Evolutionary conservation across 164 flowering plant genomes (phyloP), one percentile per base, ranked within the genome.

Genomic region (Kalanchoe fedtschenkoi): DNA sequence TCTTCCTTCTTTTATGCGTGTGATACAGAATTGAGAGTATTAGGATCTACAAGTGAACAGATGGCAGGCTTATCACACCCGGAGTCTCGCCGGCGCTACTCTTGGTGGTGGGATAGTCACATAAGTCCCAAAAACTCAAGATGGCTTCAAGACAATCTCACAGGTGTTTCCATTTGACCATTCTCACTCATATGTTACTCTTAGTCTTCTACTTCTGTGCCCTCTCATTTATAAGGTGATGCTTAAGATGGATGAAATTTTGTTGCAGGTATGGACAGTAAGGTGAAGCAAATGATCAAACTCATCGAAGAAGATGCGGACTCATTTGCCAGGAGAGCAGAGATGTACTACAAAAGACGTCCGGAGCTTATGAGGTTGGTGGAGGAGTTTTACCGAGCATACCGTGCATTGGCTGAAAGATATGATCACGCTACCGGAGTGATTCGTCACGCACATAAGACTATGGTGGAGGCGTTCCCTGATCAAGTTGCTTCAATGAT

Each of bases 21-120:
- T 46, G 9, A 46, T 46, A 0, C 3, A 19, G 21, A 4, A 19
- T 37, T 37, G 39, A 6, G 39, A 37, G 39, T 37, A 37, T 1
- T 37, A 37, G 11, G 39, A 37, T 11, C 11, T 5, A 9, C 14
- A 9, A 37, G 39, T 37, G 39, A 37, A 37, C 14, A 47, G 13
- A 47, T 22, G 54, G 22, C 54, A 47, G 54, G 13, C 53, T 46
- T 46, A 28, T 46, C 53, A 28, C 26, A 8, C 53, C 26, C 6
- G 8, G 53, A 44, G 53, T 44, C 53, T n/a, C 53, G 53, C 26
- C 19, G 53, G 53, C 69, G 68, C 74, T 86, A 91, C 68, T 91
- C 97, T 1, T 91, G 97, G 97, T 91, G 97, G 97, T 91, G 97
- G 97, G 85, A 82, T 64, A 91, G 96, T 65, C 98, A 91, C 74